These are phyloP conservation scores for Colletotrichum melonis DNA, from an alignment of 2,329 filamentous ascomycete species.

Conservation along the genomic window DNA sequence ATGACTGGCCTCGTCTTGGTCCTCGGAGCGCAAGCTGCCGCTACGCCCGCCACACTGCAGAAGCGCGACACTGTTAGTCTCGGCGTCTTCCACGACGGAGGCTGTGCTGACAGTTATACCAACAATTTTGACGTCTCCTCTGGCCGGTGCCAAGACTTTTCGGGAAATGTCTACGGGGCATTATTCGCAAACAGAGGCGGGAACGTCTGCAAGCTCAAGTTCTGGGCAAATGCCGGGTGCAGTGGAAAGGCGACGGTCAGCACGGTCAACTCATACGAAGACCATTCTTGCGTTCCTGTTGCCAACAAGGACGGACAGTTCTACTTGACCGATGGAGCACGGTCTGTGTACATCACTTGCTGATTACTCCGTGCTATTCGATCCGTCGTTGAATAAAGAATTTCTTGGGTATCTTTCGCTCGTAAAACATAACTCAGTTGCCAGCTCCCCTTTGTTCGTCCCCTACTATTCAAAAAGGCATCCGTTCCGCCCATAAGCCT, in stretches of 20 bases:
- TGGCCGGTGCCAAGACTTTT: background rate
- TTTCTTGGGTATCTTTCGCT: background rate
- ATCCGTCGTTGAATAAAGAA: background rate
- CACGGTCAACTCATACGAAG: background rate
- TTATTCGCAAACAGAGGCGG: background rate
- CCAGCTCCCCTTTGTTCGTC: background rate
- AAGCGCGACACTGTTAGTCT: background rate
- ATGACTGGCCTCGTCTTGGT: background rate
- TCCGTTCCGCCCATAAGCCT: too few relatives aligned
- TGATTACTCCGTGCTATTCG: background rate
- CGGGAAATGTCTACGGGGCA: background rate
- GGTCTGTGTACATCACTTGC: background rate
- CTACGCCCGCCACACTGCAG: background rate
- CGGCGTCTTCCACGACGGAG: background rate
- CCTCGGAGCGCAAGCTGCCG: background rate
- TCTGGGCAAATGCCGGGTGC: background rate
- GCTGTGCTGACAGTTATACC: background rate
- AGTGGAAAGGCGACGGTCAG: background rate
- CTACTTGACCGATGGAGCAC: background rate
- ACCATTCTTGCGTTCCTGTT: background rate
- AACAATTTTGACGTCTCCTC: background rate
- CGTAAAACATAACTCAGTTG: background rate
- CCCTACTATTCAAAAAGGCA: too few relatives aligned
- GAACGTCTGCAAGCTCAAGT: background rate
- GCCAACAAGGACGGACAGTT: background rate